phyloP scores from a whole-genome alignment of 371 early-diverging fungal genomes.

The Mortierella sp. region DNA sequence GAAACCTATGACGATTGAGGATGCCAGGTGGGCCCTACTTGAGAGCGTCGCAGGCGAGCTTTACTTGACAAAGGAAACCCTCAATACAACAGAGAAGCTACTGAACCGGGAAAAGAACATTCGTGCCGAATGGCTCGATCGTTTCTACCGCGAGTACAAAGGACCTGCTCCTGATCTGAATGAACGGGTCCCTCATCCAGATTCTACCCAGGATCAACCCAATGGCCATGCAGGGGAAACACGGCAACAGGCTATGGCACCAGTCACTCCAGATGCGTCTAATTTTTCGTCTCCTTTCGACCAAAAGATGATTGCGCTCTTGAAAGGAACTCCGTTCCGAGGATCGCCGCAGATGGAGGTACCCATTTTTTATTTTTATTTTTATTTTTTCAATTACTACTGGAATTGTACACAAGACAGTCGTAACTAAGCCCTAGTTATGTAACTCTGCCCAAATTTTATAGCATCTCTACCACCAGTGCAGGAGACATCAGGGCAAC shows the following conservation, averaged over 20 bases:
- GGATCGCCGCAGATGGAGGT: slow-evolving; percentile 36
- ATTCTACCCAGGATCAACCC: too few species aligned
- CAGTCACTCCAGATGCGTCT: too few species aligned
- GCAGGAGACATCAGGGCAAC: slow-evolving; percentile 35
- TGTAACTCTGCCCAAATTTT: not conserved
- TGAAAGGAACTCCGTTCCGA: slow-evolving; percentile 22
- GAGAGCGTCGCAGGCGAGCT: slow-evolving; percentile 43
- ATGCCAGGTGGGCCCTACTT: slow-evolving; percentile 29
- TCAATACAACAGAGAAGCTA: slow-evolving; percentile 29
- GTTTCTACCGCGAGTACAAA: too few species aligned
- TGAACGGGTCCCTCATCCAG: too few species aligned
- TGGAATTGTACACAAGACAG: too few species aligned
- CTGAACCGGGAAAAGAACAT: slow-evolving; percentile 30
- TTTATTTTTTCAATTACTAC: not conserved
- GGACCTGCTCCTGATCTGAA: too few species aligned
- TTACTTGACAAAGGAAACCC: slow-evolving; percentile 28
- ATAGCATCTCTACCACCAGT: slow-evolving; percentile 37
- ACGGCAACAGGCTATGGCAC: too few species aligned
- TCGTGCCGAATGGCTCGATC: slow-evolving; percentile 32
- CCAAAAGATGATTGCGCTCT: slow-evolving; percentile 20
- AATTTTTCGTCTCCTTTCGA: slow-evolving; percentile 11
- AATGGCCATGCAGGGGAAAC: too few species aligned
- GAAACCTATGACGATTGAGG: slow-evolving; percentile 11
- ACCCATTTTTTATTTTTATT: not conserved
- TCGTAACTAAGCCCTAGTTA: not conserved